Evolutionary conservation across 345 rosid genomes (phyloP).

Genomic region (Carallia pectinifolia): DNA sequence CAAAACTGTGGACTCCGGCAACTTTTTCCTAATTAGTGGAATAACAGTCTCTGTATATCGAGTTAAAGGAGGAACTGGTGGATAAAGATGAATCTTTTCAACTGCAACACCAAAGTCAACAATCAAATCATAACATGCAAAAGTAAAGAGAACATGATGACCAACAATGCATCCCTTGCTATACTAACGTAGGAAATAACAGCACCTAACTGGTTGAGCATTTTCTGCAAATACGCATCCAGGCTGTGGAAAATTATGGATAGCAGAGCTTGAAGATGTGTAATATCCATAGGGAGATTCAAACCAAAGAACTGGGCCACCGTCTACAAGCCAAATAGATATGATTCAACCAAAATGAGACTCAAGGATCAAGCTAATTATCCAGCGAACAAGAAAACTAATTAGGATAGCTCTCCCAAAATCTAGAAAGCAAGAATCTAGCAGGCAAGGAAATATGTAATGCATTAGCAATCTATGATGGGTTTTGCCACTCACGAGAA

Average conservation of each 20-base stretch:
- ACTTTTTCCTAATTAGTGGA: slow-evolving; percentile 60
- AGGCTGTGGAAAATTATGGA: slow-evolving; percentile 82
- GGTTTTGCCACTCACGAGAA: background rate
- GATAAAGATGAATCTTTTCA: slow-evolving; percentile 70
- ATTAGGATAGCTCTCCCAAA: background rate
- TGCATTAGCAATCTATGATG: background rate
- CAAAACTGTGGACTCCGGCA: slow-evolving; percentile 42
- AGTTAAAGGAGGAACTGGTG: slow-evolving; percentile 89
- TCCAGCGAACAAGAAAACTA: background rate
- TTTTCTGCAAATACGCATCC: slow-evolving; percentile 71
- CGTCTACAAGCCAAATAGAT: slow-evolving; percentile 55
- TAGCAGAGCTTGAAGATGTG: slow-evolving; percentile 93
- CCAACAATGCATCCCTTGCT: background rate
- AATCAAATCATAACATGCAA: background rate
- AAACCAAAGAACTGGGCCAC: slow-evolving; percentile 88
- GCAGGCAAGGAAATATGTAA: background rate
- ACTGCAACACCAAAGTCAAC: slow-evolving; percentile 49
- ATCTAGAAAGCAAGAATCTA: background rate
- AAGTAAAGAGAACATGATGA: background rate
- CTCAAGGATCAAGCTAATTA: slow-evolving; percentile 1
- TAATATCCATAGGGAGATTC: slow-evolving; percentile 80
- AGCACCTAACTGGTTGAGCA: slow-evolving; percentile 75
- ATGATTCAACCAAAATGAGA: slow-evolving; percentile 2
- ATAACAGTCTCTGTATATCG: slow-evolving; percentile 66
- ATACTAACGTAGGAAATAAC: background rate